Conservation (phyloP, 208 protist genomes). For the Blastocrithidia nonstop region DNA sequence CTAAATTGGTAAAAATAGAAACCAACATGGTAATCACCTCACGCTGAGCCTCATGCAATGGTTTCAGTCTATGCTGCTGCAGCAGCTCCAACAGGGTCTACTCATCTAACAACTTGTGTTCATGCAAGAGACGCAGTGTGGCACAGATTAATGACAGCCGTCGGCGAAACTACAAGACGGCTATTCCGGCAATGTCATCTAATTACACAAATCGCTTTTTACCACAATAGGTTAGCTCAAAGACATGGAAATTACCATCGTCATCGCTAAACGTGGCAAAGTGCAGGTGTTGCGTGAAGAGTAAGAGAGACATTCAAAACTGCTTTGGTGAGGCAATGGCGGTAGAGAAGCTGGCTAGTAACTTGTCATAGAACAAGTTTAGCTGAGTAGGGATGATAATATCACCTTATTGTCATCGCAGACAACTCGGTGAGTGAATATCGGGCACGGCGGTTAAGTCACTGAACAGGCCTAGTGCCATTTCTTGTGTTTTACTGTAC, state of each 20-base stretch:
- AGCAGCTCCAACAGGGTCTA: conserved; percentile 31
- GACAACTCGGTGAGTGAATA: conserved; percentile 46
- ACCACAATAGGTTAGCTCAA: conserved; percentile 41
- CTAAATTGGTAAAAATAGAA: conserved; percentile 49
- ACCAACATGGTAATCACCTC: conserved; percentile 51
- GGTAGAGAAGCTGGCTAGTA: conserved; percentile 55
- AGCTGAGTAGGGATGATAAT: conserved; percentile 58
- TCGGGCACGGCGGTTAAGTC: conserved; percentile 62
- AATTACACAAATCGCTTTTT: conserved; percentile 52
- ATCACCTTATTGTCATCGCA: conserved; percentile 37
- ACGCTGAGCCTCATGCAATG: conserved; percentile 37
- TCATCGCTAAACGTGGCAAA: conserved; percentile 66
- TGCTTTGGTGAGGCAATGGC: conserved; percentile 37
- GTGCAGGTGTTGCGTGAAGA: conserved; percentile 33
- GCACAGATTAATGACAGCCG: conserved; percentile 39
- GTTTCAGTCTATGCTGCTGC: conserved; percentile 15
- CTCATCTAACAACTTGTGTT: conserved; percentile 30
- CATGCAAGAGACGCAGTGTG: conserved; percentile 38
- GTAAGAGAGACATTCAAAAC: conserved; percentile 54
- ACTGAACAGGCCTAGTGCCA: conserved; percentile 51
- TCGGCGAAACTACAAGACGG: conserved; percentile 52
- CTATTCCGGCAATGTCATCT: conserved; percentile 32
- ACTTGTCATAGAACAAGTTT: conserved; percentile 41
- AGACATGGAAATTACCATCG: conserved; percentile 53
- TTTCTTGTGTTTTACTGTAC: conserved; percentile 53